These are phyloP conservation scores for Ogataea dorogensis DNA, from an alignment of 805 yeast genomes.

Conservation along the genomic window DNA sequence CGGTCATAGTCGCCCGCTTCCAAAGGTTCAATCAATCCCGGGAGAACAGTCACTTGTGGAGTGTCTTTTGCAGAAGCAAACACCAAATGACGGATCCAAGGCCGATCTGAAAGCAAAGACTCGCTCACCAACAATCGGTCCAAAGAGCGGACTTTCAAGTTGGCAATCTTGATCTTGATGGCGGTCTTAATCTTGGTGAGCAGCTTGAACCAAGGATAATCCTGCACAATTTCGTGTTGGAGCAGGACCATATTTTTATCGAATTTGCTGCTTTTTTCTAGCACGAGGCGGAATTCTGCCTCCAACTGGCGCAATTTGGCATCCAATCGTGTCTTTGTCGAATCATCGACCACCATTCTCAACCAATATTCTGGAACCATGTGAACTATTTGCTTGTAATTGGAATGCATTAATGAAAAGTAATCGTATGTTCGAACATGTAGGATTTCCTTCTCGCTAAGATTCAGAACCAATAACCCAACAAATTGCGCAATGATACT, in stretches of 20 bases:
- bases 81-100: constrained; percentile 63
- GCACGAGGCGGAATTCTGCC: constrained; percentile 10
- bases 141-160: constrained; percentile 50
- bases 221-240: constrained; percentile 52
- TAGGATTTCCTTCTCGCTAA: constrained; percentile 59
- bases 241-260: constrained; percentile 33
- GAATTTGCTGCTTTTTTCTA: constrained; percentile 16
- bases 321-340: constrained; percentile 26
- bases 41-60: constrained; percentile 49
- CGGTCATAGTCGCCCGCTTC: constrained; percentile 42
- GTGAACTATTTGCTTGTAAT: constrained; percentile 32
- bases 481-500: constrained; percentile 56
- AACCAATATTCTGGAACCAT: constrained; percentile 35
- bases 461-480: constrained; percentile 51
- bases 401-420: constrained; percentile 39
- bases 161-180: constrained; percentile 53
- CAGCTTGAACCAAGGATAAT: constrained; percentile 75
- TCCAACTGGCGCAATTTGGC: constrained; percentile 13
- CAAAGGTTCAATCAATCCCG: constrained; percentile 59
- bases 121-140: constrained; percentile 52
- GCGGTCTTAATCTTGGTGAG: constrained; percentile 58
- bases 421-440: constrained; percentile 48
- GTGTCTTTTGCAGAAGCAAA: constrained; percentile 59
- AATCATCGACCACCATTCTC: constrained; percentile 17
- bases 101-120: constrained; percentile 47